Evolutionary conservation across 2,329 filamentous ascomycete species (phyloP), one percentile per base, ranked within the genome.

Genomic region (Fusarium heterosporum): DNA sequence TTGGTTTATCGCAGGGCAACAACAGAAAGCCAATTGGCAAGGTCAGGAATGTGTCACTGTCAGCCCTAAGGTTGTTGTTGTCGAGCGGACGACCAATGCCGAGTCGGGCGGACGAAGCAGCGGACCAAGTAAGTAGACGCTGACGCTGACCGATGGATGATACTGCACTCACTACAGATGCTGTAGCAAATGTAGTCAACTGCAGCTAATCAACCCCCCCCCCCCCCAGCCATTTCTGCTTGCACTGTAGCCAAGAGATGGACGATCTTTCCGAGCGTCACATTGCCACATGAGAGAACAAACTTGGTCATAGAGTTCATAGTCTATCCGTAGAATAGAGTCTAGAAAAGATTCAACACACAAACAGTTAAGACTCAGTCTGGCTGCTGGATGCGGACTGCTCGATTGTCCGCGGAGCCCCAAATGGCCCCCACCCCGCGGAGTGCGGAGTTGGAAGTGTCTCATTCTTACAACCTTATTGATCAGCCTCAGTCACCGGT

Each of bases 361-460:
- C n/a, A n/a, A n/a, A n/a, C n/a, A n/a, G n/a, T n/a, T n/a, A n/a
- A n/a, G n/a, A n/a, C n/a, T n/a, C n/a, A n/a, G n/a, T n/a, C n/a
- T 36, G 32, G 26, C 12, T 32, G 10, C n/a, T 36, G 32, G n/a
- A 16, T 36, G 26, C 32, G 32, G 32, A 43, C 55, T 54, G 41
- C 32, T 41, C 29, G 53, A 32, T 40, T 45, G 19, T 61, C 64
- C 64, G 60, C 64, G 64, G 64, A 53, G 42, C 48, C 11, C 34
- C 28, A 25, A 32, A 28, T 40, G 54, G 42, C 53, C 53, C n/a
- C n/a, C n/a, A n/a, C n/a, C n/a, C 66, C 62, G 65, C 70, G 69
- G 62, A 61, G 26, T 69, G 64, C 67, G 69, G 69, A 71, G 59
- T 72, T 65, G 56, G 61, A 46, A 47, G 45, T 60, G 19, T 36